Base-by-base conservation (phyloP, 78 protist species). In the Dictyostelium brefeldianum region DNA sequence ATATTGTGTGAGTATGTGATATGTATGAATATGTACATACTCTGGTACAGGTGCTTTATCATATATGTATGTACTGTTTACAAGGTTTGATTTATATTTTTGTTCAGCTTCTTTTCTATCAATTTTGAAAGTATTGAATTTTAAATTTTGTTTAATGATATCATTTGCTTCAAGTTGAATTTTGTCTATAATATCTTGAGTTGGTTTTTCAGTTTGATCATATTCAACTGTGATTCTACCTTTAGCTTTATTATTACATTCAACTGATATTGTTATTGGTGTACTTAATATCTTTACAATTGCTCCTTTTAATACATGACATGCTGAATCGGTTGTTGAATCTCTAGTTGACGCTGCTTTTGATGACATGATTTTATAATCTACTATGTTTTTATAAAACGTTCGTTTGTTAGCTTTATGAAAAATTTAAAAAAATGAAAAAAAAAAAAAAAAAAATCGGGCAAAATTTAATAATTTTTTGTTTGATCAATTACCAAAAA, bases 11-110 rank as follows among this genome's bases (percentile, higher is more conserved):
- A 3, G 43, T 36, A 36, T 36, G 1, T 36, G 43, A 1, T 3
- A 36, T 36, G 43, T 29, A 20, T 31, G 75, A 31, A 14, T 12
- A 41, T 20, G 25, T 5, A 74, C 82, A 75, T 87, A 87, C 93
- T 87, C 93, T 77, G 83, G 83, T 15, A 87, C 93, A n/a, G 93
- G 93, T 78, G 78, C 77, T 77, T 87, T 87, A 77, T 87, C 93
- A 77, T 87, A 87, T n/a, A 87, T 87, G n/a, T 31, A 87, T 17
- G 93, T 87, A 50, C 78, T 87, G 29, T 87, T 87, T 29, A 87
- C 93, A 41, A 43, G 25, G n/a, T 59, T 47, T 77, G 67, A 47
- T 31, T 54, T 56, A 48, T 87, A 87, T 77, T 87, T 87, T 14
- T 22, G 64, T 65, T 87, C 93, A 4, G 93, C 93, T 78, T 56